Evolutionary conservation across 176 grass and related monocot genomes (phyloP), one percentile per base, ranked within the genome.

Genomic region (Oryza meridionalis): DNA sequence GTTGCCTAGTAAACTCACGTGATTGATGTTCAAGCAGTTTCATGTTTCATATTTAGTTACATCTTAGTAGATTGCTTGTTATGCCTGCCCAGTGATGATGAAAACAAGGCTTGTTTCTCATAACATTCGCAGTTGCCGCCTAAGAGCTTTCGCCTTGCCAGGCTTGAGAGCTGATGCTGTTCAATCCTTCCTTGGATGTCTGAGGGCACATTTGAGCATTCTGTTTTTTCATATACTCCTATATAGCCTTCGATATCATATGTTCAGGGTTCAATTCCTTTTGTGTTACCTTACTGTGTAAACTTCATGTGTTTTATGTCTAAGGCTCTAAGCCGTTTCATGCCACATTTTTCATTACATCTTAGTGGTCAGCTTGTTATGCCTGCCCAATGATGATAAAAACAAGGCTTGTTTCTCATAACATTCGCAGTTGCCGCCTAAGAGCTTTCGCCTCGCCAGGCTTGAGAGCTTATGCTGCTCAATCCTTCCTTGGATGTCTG

Each of bases 371-470:
- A 40, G 67, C 8, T 71, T 47, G 31, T 40, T 21, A 3, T 55
- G 25, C 24, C 1, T 58, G 47, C 45, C 27, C 47, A 75, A 55
- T 58, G 27, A 75, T 55, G 73, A 75, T 75, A n/a, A 55, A 75
- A 53, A 29, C 19, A 81, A 81, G 78, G 66, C 67, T 61, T 81
- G 79, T 81, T 81, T 81, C 79, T 81, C 79, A 72, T 62, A 24
- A 81, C 78, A 81, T 81, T 81, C 45, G 46, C 66, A 81, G 78
- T 70, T 21, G 78, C 65, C 78, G 27, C 78, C 78, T 15, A 67
- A 81, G 78, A 81, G 78, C 66, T 81, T 70, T 81, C 45, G 46
- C 65, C 78, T 81, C 8, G 45, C 65, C 65, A 0, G 78, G 78
- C 66, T 81, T 70, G 78, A 81, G 65, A 81, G 78, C 78, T 81